Base-by-base conservation (phyloP, 306 rosid species). In the Betula pendula region DNA sequence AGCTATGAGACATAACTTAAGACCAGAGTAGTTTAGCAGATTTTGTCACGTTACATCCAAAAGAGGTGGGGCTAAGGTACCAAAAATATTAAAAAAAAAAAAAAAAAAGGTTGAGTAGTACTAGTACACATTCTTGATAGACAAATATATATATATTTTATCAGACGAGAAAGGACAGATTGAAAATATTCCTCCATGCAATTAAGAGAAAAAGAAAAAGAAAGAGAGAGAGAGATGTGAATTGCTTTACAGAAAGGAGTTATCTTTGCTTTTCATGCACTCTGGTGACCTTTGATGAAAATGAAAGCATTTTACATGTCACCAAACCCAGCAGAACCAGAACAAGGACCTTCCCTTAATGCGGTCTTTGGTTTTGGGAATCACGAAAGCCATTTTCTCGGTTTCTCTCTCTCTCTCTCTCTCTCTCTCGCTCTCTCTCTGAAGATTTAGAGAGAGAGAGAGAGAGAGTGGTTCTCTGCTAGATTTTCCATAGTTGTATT, bases 341-440 rank as follows among this genome's bases (percentile, higher is more conserved):
- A 70, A 73, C 58, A 77, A 88, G 76, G 90, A 73, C 75, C 81
- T 84, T 84, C 83, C 82, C 52, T 71, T 53, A 77, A 80, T 79
- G 84, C 20, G 75, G 38, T 65, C 73, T 87, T 87, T 76, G 79
- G 81, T 75, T 84, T 87, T 82, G 89, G 87, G 88, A 82, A 88
- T 80, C 82, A 78, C 53, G 72, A 87, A 91, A 87, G 84, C 81
- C 44, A 76, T 55, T 69, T 13, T 6, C 75, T 59, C 62, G 68
- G 20, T 78, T 22, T 63, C 55, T 73, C 47, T 65, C 7, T 75
- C 29, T 38, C 43, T 75, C 44, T 80, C 44, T 75, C 47, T 40
- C 75, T 43, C 51, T 31, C 51, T 11, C 43, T 75, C 44, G 77
- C 44, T 75, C 47, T 40, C 75, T 43, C 51, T 31, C 51, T 11